These are phyloP conservation scores for Ascoidea asiatica DNA, from an alignment of 805 yeast genomes.

Conservation along the genomic window DNA sequence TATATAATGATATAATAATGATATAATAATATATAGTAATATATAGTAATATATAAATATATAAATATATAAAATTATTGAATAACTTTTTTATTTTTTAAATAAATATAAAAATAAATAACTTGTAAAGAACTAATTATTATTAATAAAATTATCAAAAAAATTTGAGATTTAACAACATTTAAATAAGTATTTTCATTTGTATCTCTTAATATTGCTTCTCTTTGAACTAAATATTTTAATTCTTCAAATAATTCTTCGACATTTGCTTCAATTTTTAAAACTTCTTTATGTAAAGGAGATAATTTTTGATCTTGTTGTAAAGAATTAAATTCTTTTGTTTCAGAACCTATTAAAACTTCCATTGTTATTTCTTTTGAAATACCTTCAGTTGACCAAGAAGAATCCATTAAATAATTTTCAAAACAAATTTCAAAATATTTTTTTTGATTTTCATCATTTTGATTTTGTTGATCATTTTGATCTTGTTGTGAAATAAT, in stretches of 20 bases:
- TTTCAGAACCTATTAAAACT: constrained; percentile 8
- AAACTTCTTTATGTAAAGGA: constrained; percentile 3
- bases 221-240: constrained; percentile 8
- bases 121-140: constrained; percentile 9
- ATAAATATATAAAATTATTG: neutral
- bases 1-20: too few relatives aligned
- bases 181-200: constrained; percentile 11
- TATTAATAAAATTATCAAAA: constrained; percentile 7
- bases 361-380: constrained; percentile 12
- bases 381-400: constrained; percentile 20
- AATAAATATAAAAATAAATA: constrained; percentile 3
- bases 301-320: constrained; percentile 6
- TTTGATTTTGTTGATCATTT: too few relatives aligned
- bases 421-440: constrained; percentile 17
- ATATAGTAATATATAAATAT: too few relatives aligned
- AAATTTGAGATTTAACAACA: constrained; percentile 5
- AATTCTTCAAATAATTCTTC: constrained; percentile 2
- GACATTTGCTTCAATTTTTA: constrained; percentile 1
- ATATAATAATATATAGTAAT: too few relatives aligned
- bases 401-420: constrained; percentile 19
- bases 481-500: too few relatives aligned
- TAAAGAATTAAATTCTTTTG: constrained; percentile 3
- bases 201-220: constrained; percentile 10
- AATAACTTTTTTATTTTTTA: constrained; percentile 4
- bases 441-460: neutral